These are phyloP conservation scores for Sporopachydermia lactativora DNA, from an alignment of 805 yeast genomes.

Conservation along the genomic window DNA sequence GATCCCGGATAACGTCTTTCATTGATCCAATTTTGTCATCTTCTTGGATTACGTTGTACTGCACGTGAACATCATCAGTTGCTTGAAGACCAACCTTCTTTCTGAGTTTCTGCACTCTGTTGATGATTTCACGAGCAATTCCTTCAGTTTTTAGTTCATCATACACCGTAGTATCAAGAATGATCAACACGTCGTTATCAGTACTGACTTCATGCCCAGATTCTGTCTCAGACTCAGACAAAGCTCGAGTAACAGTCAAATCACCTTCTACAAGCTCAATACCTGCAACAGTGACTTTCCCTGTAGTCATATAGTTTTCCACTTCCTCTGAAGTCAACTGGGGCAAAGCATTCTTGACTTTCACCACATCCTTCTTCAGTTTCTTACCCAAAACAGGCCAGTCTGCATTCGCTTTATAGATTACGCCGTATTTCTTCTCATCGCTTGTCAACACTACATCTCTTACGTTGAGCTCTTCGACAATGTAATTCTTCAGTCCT, in stretches of 20 bases:
- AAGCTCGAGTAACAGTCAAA: constrained; percentile 76
- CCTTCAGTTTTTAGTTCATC: constrained; percentile 89
- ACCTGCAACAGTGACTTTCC: constrained; percentile 77
- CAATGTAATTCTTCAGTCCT: constrained; percentile 61
- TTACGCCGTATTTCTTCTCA: constrained; percentile 84
- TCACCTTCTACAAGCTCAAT: constrained; percentile 81
- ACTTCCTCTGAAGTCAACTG: constrained; percentile 69
- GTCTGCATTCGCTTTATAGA: constrained; percentile 90
- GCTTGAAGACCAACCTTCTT: constrained; percentile 92
- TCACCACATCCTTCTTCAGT: constrained; percentile 84
- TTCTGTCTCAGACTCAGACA: constrained; percentile 44
- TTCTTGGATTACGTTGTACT: constrained; percentile 51
- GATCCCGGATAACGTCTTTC: constrained; percentile 43
- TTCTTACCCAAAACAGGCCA: constrained; percentile 99
- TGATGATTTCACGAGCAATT: constrained; percentile 87
- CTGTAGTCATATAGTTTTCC: constrained; percentile 53
- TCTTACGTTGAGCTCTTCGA: constrained; percentile 88
- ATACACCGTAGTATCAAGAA: constrained; percentile 76
- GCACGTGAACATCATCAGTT: constrained; percentile 87
- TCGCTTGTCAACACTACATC: constrained; percentile 78
- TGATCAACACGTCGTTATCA: constrained; percentile 77
- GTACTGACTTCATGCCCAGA: constrained; percentile 80
- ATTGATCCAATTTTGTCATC: constrained; percentile 48
- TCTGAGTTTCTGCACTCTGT: constrained; percentile 94
- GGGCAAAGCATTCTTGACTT: constrained; percentile 91